Evolutionary conservation across 148 eudicot species (phyloP).

Genomic region (Linanthus parryae): DNA sequence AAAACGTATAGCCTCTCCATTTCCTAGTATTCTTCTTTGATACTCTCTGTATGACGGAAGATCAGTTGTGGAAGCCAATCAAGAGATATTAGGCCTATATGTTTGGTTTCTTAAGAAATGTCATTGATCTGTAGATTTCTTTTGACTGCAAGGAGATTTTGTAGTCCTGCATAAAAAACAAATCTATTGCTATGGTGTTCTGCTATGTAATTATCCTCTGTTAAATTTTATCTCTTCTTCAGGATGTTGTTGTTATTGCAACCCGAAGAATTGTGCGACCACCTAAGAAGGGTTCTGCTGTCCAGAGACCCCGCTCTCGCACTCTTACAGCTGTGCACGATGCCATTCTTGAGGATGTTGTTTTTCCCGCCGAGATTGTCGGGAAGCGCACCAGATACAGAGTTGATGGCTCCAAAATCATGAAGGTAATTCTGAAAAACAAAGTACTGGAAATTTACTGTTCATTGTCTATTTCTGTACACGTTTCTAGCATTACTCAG

Average conservation of each 20-base stretch:
- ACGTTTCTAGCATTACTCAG: not conserved
- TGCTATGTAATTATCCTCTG: too few relatives aligned
- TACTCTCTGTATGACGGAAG: too few relatives aligned
- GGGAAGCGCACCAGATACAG: slow-evolving; percentile 84
- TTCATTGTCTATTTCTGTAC: not conserved
- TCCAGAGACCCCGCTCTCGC: slow-evolving; percentile 67
- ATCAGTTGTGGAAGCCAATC: too few relatives aligned
- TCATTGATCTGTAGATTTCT: too few relatives aligned
- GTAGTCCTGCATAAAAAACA: too few relatives aligned
- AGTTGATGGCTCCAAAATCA: slow-evolving; percentile 71
- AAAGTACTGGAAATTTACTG: not conserved
- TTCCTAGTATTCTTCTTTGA: too few relatives aligned
- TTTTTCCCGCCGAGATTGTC: slow-evolving; percentile 86
- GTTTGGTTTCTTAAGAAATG: too few relatives aligned
- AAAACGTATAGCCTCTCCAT: too few relatives aligned
- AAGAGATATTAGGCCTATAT: too few relatives aligned
- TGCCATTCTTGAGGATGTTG: slow-evolving; percentile 78
- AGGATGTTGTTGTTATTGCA: slow-evolving; percentile 87
- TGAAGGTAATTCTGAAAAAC: slow-evolving; percentile 41
- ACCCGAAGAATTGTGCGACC: slow-evolving; percentile 81
- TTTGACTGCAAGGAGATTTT: too few relatives aligned
- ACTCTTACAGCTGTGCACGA: slow-evolving; percentile 92
- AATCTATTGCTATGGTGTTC: too few relatives aligned
- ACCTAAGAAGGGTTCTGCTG: slow-evolving; percentile 93
- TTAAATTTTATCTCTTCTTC: too few relatives aligned